Evolutionary conservation across 169 alveolate genomes (phyloP), one percentile per base, ranked within the genome.

Genomic region (Babesia sp.): DNA sequence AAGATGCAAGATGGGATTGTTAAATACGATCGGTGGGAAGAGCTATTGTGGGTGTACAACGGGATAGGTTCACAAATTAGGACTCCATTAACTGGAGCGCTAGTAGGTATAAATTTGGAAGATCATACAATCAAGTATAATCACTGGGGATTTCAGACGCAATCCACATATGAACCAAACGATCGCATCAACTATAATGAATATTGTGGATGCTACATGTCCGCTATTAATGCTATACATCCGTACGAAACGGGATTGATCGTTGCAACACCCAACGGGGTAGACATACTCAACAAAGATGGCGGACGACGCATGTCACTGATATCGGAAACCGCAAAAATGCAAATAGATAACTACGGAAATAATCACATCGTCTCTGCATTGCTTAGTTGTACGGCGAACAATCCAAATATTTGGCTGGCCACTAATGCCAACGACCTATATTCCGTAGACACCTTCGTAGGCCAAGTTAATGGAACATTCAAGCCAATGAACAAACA

Each of bases 11-110:
- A 70, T 59, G 83, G 87, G n/a, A 46, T 79, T 31, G 33, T 79
- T 28, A 79, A 79, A 33, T 71, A 79, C 59, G 87, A 79, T 42
- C 48, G 57, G 74, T 79, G 87, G 87, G 71, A 79, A 20, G 79
- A 79, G 14, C 9, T 79, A 26, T 24, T 79, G 18, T 79, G 87
- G 87, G 54, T 79, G 33, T 79, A 79, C 54, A 79, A 79, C 56
- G 46, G 75, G 28, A 45, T 79, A 20, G 53, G 53, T 6, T 37
- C 83, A 22, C 45, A 74, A 14, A 48, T 68, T 9, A 73, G 71
- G 53, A 69, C 81, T 9, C 61, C 77, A n/a, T 56, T 79, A 18
- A 69, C 71, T 12, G 87, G 87, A 3, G 46, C 87, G 1, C 14
- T 79, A 24, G 70, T 70, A 29, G 87, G 77, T n/a, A 36, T 79